Evolutionary conservation across 192 early-diverging fungal genomes (phyloP).

Genomic region (Umbelopsis isabellina): DNA sequence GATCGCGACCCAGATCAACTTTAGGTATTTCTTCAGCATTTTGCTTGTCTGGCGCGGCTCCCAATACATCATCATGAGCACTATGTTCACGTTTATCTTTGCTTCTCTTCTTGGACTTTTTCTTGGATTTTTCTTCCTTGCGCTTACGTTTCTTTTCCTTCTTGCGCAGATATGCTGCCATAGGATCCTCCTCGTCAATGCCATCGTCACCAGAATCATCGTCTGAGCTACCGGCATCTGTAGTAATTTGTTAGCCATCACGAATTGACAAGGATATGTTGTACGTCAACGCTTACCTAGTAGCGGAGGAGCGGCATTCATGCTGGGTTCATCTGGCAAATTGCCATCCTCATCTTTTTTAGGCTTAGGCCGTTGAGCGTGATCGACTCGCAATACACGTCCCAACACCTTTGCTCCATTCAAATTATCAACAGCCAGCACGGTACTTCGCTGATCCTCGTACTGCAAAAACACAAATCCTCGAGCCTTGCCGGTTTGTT

Average conservation of each 20-base stretch:
- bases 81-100: conserved; percentile 25
- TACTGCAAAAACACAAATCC: conserved; percentile 91
- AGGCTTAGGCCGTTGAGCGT: conserved; percentile 66
- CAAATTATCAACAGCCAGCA: conserved; percentile 95
- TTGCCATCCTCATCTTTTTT: conserved; percentile 61
- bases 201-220: conserved; percentile 17
- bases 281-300: conserved; percentile 24
- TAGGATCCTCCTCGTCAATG: conserved; percentile 53
- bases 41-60: not conserved
- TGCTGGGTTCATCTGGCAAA: conserved; percentile 47
- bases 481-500: conserved; percentile 82
- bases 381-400: conserved; percentile 76
- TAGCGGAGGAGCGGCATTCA: conserved; percentile 58
- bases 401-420: conserved; percentile 70
- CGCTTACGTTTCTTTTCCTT: conserved; percentile 58
- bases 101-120: conserved; percentile 36
- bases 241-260: not conserved
- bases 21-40: not conserved
- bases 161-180: conserved; percentile 70
- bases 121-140: conserved; percentile 39
- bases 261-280: not conserved
- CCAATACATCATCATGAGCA: not conserved
- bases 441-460: conserved; percentile 89
- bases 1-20: not conserved
- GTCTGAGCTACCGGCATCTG: conserved; percentile 11